These are phyloP conservation scores for Dioscorea dumetorum DNA, from an alignment of 106 monocot genomes.

Conservation along the genomic window DNA sequence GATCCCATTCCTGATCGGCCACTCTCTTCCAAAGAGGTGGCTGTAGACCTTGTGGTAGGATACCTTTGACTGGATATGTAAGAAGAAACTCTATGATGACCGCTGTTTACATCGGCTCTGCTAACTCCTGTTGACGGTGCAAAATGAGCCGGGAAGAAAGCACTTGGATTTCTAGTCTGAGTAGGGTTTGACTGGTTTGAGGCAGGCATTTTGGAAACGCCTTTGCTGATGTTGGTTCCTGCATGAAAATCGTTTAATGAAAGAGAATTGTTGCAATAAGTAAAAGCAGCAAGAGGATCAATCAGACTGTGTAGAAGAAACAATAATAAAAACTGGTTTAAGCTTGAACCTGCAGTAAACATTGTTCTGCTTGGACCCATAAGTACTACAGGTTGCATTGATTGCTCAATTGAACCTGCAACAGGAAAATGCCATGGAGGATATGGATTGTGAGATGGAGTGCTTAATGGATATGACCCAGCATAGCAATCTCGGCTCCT, in stretches of 20 bases:
- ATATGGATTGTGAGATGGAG: constrained; percentile 15
- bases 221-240: constrained; percentile 1
- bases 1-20: constrained; percentile 8
- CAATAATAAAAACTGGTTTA: not conserved
- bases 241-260: not conserved
- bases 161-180: constrained; percentile 10
- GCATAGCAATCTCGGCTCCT: constrained; percentile 30
- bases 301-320: not conserved
- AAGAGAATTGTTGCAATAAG: not conserved
- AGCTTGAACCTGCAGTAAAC: constrained; percentile 10
- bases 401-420: constrained; percentile 7
- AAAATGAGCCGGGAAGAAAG: not conserved
- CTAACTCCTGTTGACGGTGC: not conserved
- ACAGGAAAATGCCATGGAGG: constrained; percentile 8
- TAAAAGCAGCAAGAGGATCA: not conserved
- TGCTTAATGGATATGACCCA: constrained; percentile 11
- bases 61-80: constrained; percentile 8
- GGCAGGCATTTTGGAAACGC: not conserved
- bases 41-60: not conserved
- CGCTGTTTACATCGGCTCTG: not conserved
- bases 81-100: constrained; percentile 9
- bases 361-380: constrained; percentile 1
- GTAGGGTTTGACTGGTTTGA: not conserved
- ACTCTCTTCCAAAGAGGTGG: constrained; percentile 6
- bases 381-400: constrained; percentile 3